phyloP scores from a whole-genome alignment of 352 stramenopile species.

The Discostella stelligera region DNA sequence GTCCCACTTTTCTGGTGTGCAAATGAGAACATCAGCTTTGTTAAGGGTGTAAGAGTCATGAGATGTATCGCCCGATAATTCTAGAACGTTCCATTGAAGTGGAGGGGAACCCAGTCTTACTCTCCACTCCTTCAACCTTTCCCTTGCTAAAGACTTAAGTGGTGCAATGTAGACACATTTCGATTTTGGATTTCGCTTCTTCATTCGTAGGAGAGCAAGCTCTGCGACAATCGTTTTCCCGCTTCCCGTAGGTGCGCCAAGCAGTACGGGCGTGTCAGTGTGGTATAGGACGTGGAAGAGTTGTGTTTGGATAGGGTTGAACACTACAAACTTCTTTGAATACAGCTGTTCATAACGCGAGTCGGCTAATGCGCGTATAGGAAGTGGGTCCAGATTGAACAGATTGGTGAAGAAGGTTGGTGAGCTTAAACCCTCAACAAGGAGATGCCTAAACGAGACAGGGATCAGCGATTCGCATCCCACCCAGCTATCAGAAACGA shows the following conservation, averaged over 20 bases:
- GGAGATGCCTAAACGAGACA: slow-evolving; percentile 82
- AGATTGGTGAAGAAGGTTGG: slow-evolving; percentile 86
- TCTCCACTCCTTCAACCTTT: slow-evolving; percentile 96
- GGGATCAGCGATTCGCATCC: slow-evolving; percentile 90
- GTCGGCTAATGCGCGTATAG: slow-evolving; percentile 90
- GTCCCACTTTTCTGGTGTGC: slow-evolving; percentile 92
- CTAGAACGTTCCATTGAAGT: slow-evolving; percentile 87
- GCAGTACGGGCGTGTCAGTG: slow-evolving; percentile 91
- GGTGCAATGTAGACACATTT: slow-evolving; percentile 98
- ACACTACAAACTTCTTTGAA: slow-evolving; percentile 84
- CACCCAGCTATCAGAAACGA: slow-evolving; percentile 95
- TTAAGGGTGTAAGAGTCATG: slow-evolving; percentile 90
- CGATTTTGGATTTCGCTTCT: slow-evolving; percentile 64
- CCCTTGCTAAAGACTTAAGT: slow-evolving; percentile 93
- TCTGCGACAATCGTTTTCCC: slow-evolving; percentile 96
- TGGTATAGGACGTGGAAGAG: slow-evolving; percentile 97
- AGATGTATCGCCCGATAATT: slow-evolving; percentile 95
- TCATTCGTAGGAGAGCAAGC: slow-evolving; percentile 93
- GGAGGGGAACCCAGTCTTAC: slow-evolving; percentile 86
- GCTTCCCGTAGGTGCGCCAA: slow-evolving; percentile 93
- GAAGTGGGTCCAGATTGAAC: slow-evolving; percentile 93
- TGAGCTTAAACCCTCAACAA: slow-evolving; percentile 69
- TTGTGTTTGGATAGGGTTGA: slow-evolving; percentile 97
- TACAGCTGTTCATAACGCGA: slow-evolving; percentile 89
- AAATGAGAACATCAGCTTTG: slow-evolving; percentile 94